phyloP scores from a whole-genome alignment of 441 rosid species.

The Gossypium schwendimanii region DNA sequence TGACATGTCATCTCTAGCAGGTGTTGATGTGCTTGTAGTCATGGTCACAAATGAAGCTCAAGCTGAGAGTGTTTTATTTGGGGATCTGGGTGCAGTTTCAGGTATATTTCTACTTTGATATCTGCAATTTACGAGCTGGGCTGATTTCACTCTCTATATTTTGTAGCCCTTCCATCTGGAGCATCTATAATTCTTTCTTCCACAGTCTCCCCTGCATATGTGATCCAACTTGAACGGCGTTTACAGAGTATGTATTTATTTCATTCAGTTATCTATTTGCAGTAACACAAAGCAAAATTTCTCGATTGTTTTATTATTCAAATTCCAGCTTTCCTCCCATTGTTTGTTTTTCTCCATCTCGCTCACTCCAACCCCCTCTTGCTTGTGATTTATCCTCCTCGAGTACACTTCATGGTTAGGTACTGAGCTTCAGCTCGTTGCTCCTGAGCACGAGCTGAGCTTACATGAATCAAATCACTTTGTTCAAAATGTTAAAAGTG shows the following conservation, averaged over 20 bases:
- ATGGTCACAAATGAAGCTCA: slow-evolving; percentile 95
- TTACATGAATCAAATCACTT: background rate
- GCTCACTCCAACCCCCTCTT: background rate
- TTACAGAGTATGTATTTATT: slow-evolving; percentile 51
- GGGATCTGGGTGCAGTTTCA: slow-evolving; percentile 75
- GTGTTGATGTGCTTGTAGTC: slow-evolving; percentile 73
- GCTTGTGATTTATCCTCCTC: background rate
- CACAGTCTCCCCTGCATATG: slow-evolving; percentile 84
- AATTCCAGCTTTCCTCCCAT: background rate
- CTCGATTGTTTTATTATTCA: background rate
- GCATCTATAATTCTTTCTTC: slow-evolving; percentile 75
- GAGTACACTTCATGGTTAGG: background rate
- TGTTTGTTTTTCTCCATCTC: background rate
- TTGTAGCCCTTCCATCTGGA: slow-evolving; percentile 69
- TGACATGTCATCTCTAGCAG: slow-evolving; percentile 33
- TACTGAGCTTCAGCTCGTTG: background rate
- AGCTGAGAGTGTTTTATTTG: slow-evolving; percentile 75
- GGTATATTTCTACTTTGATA: slow-evolving; percentile 35
- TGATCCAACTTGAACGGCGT: slow-evolving; percentile 66
- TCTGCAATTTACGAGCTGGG: slow-evolving; percentile 10
- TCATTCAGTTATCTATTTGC: background rate
- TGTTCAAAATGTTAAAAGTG: background rate
- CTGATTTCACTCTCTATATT: slow-evolving; percentile 22
- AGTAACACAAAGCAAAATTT: background rate
- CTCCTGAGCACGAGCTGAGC: background rate